Evolutionary conservation across 2,329 filamentous ascomycete species (phyloP).

Genomic region (Fusarium sp.): DNA sequence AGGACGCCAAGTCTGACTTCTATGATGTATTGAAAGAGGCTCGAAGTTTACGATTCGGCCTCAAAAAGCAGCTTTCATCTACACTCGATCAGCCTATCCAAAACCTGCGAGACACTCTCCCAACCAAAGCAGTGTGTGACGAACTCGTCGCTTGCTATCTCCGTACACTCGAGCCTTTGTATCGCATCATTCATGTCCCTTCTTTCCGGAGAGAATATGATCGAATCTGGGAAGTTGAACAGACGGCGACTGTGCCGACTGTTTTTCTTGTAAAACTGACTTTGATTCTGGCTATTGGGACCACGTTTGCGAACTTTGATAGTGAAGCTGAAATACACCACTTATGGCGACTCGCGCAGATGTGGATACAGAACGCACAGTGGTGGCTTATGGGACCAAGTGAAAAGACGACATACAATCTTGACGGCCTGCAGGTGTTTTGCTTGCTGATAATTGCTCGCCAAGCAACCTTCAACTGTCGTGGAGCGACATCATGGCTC

Average conservation of each 20-base stretch:
- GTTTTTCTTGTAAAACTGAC: constrained; percentile 44
- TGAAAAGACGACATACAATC: constrained; percentile 46
- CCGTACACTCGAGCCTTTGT: constrained; percentile 47
- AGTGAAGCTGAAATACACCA: constrained; percentile 34
- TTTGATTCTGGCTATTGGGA: constrained; percentile 43
- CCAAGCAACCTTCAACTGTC: constrained; percentile 47
- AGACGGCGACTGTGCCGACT: constrained; percentile 5
- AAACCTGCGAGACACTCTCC: constrained; percentile 38
- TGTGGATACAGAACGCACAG: constrained; percentile 47
- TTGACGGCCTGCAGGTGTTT: constrained; percentile 46
- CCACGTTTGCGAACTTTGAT: constrained; percentile 36
- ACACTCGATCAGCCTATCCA: constrained; percentile 39
- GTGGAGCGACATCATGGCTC: constrained; percentile 47
- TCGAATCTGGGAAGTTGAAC: constrained; percentile 36
- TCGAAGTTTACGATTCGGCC: constrained; percentile 33
- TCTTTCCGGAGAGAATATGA: constrained; percentile 44
- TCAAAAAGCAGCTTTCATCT: constrained; percentile 34
- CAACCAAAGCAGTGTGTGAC: constrained; percentile 36
- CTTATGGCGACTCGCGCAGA: constrained; percentile 39
- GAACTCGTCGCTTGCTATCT: constrained; percentile 44
- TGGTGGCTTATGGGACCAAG: constrained; percentile 47
- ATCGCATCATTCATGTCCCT: constrained; percentile 45
- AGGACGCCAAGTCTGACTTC: constrained; percentile 45
- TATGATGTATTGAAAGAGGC: constrained; percentile 41
- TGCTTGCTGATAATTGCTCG: constrained; percentile 44